Evolutionary conservation across 768 basidiomycete species (phyloP).

Genomic region (Solioccasus polychromus): DNA sequence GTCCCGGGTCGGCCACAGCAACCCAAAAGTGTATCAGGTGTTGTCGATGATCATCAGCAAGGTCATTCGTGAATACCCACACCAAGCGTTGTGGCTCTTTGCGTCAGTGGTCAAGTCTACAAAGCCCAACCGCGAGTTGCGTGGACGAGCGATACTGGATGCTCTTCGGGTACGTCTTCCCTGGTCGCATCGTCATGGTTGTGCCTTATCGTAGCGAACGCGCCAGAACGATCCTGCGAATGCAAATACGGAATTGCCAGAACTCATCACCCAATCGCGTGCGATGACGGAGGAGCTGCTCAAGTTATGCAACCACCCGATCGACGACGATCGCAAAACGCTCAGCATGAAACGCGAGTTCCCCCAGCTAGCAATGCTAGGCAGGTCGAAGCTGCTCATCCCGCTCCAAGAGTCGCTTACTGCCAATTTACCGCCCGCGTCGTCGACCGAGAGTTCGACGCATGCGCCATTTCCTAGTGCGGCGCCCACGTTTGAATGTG

Average conservation of each 20-base stretch:
- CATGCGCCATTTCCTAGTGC: conserved; percentile 81
- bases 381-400: conserved; percentile 72
- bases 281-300: conserved; percentile 71
- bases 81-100: conserved; percentile 92
- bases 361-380: conserved; percentile 50
- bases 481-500: conserved; percentile 73
- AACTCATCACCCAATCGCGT: conserved; percentile 51
- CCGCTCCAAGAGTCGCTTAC: conserved; percentile 93
- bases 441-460: conserved; percentile 46
- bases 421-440: conserved; percentile 78
- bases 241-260: conserved; percentile 39
- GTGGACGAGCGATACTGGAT: conserved; percentile 59
- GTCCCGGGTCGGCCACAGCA: conserved; percentile 82
- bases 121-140: conserved; percentile 52
- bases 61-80: conserved; percentile 82
- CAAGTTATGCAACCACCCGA: conserved; percentile 55
- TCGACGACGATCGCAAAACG: conserved; percentile 38
- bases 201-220: not conserved
- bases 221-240: conserved; percentile 47
- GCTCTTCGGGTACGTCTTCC: conserved; percentile 49
- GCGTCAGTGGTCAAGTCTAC: conserved; percentile 85
- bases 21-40: conserved; percentile 54
- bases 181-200: not conserved
- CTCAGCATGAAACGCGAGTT: conserved; percentile 50
- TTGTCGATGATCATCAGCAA: conserved; percentile 64